A percentile compares a stretch with the other conserved stretches of the same genome.
These are phyloP conservation scores for Lyophyllum atratum DNA, from an alignment of 768 basidiomycete genomes.

Conservation along the genomic window DNA sequence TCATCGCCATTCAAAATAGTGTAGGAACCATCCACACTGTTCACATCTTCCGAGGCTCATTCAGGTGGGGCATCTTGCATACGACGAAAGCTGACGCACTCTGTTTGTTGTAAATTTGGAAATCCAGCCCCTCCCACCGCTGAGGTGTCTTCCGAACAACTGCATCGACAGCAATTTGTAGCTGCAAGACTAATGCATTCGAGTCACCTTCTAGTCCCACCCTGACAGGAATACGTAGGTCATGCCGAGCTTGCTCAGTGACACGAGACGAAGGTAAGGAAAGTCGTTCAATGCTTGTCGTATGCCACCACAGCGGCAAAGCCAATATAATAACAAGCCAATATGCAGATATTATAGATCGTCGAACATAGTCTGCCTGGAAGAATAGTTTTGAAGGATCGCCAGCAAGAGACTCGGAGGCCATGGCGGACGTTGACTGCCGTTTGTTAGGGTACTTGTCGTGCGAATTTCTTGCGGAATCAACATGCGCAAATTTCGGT, in stretches of 20 bases:
- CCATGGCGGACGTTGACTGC: conserved; percentile 6
- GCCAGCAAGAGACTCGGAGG: conserved; percentile 24
- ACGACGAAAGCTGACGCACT: conserved; percentile 25
- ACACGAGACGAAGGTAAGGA: conserved; percentile 69
- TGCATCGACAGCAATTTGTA: conserved; percentile 26
- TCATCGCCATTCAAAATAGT: conserved; percentile 20
- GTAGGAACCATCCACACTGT: conserved; percentile 20
- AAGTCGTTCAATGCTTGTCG: conserved; percentile 86
- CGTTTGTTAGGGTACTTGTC: background rate
- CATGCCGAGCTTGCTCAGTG: conserved; percentile 45
- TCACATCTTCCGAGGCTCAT: conserved; percentile 3
- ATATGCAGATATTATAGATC: conserved; percentile 72
- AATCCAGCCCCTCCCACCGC: conserved; percentile 46
- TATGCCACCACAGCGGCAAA: conserved; percentile 91
- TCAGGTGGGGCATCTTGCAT: background rate
- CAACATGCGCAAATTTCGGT: conserved; percentile 32
- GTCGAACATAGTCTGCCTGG: conserved; percentile 50
- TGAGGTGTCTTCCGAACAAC: conserved; percentile 24
- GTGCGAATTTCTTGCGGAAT: conserved; percentile 22
- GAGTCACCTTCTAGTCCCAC: conserved; percentile 35
- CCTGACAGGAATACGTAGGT: conserved; percentile 47
- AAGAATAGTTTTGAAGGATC: conserved; percentile 56
- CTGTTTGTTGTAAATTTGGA: conserved; percentile 29
- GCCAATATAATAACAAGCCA: conserved; percentile 77
- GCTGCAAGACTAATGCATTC: conserved; percentile 13